phyloP scores from a whole-genome alignment of 176 grass and related monocot species.

The Metroxylon sagu region DNA sequence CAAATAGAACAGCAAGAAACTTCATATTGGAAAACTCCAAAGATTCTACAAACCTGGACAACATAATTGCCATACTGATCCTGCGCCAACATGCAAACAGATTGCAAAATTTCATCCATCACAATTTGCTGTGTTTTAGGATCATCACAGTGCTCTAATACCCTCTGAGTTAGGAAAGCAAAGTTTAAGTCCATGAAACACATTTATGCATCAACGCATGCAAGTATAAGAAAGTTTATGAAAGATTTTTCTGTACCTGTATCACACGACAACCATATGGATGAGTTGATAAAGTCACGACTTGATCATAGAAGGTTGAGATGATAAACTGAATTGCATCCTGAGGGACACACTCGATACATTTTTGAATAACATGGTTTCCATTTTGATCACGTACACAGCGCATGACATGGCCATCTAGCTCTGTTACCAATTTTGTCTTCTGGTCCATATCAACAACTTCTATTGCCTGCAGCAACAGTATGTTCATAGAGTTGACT shows the following conservation, averaged over 20 bases:
- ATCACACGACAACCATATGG: slow-evolving; percentile 91
- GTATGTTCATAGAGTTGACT: neutral
- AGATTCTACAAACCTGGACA: slow-evolving; percentile 46
- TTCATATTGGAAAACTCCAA: neutral
- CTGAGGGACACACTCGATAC: slow-evolving; percentile 85
- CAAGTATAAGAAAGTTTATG: neutral
- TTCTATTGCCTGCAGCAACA: slow-evolving; percentile 66
- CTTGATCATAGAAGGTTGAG: slow-evolving; percentile 82
- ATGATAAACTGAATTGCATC: slow-evolving; percentile 80
- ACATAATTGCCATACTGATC: slow-evolving; percentile 92
- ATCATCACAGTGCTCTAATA: slow-evolving; percentile 76
- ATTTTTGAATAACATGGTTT: slow-evolving; percentile 98
- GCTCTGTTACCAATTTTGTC: slow-evolving; percentile 80
- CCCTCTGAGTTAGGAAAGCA: slow-evolving; percentile 43
- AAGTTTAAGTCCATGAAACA: slow-evolving; percentile 2
- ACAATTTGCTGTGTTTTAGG: slow-evolving; percentile 65
- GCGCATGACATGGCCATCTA: slow-evolving; percentile 78
- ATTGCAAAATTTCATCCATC: slow-evolving; percentile 76
- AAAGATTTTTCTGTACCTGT: slow-evolving; percentile 33
- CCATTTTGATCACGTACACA: slow-evolving; percentile 97
- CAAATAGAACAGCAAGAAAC: neutral
- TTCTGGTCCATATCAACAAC: slow-evolving; percentile 89
- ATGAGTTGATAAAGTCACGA: slow-evolving; percentile 81
- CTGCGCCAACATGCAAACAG: slow-evolving; percentile 74
- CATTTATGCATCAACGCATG: neutral